Percentiles rank a stretch among this genome's conserved stretches.
phyloP scores from a whole-genome alignment of 176 grass and related monocot species.

The Zoysia pacifica region DNA sequence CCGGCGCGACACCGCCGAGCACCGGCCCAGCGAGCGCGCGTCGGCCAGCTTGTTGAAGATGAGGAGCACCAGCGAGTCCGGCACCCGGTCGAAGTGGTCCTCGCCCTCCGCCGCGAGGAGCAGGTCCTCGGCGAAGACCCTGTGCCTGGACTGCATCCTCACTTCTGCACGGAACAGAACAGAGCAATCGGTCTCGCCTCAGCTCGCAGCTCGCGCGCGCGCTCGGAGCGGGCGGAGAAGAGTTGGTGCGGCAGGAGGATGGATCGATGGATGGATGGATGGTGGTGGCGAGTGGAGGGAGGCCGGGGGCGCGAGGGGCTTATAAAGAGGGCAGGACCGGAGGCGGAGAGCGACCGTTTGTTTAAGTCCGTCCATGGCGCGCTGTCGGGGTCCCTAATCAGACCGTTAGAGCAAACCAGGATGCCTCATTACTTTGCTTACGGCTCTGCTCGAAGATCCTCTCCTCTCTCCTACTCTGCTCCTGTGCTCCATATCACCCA shows the following conservation, averaged over 20 bases:
- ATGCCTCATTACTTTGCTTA: neutral
- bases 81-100: conserved; percentile 69
- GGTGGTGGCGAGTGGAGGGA: conserved; percentile 44
- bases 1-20: conserved; percentile 58
- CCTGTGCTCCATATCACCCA: no score
- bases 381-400: conserved; percentile 45
- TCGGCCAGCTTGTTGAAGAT: conserved; percentile 81
- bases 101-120: conserved; percentile 44
- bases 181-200: neutral
- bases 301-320: conserved; percentile 13
- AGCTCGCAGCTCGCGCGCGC: neutral
- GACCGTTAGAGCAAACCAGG: conserved; percentile 40
- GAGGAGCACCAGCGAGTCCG: conserved; percentile 70
- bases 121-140: conserved; percentile 59
- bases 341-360: conserved; percentile 33
- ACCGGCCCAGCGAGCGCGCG: conserved; percentile 63
- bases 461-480: neutral
- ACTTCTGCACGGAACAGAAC: no score
- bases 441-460: neutral
- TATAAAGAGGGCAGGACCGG: conserved; percentile 41
- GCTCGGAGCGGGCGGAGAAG: neutral
- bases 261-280: neutral
- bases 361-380: conserved; percentile 39
- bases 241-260: conserved; percentile 17
- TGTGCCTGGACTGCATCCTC: conserved; percentile 68